A percentile compares a stretch with the other conserved stretches of the same genome.
These are phyloP conservation scores for Micractinium sp. DNA, from an alignment of 139 green algal species.

Conservation along the genomic window DNA sequence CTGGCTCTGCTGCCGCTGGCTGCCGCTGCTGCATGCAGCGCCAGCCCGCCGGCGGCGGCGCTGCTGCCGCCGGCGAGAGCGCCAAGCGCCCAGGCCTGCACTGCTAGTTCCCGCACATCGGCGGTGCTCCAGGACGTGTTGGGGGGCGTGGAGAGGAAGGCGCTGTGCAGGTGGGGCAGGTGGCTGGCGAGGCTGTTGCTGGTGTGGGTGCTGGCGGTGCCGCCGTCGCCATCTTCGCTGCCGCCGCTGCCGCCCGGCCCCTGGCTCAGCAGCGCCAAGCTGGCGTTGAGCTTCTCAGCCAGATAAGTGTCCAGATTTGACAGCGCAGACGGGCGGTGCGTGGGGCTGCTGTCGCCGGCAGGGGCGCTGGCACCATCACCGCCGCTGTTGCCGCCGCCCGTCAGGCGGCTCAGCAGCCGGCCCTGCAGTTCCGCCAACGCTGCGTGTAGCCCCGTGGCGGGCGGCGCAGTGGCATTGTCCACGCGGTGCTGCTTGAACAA, in stretches of 20 bases:
- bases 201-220: neutral
- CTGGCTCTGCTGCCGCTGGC: neutral
- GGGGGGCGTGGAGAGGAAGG: neutral
- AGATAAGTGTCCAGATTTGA: neutral
- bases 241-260: neutral
- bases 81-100: slow-evolving; percentile 30
- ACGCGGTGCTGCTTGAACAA: slow-evolving; percentile 12
- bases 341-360: neutral
- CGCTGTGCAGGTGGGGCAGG: neutral
- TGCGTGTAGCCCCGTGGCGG: neutral
- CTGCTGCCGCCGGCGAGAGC: neutral
- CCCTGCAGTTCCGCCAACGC: slow-evolving; percentile 8
- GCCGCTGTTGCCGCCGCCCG: neutral
- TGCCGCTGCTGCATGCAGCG: neutral
- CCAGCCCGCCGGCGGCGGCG: neutral
- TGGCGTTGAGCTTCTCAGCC: neutral
- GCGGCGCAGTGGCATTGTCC: neutral
- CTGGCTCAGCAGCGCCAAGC: neutral
- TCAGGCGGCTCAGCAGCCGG: neutral
- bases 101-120: neutral
- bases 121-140: neutral
- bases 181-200: neutral
- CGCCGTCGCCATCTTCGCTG: neutral
- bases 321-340: neutral
- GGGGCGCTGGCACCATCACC: neutral